Conservation (phyloP, 73 alveolate species). For the Tetrahymena elliotti region DNA sequence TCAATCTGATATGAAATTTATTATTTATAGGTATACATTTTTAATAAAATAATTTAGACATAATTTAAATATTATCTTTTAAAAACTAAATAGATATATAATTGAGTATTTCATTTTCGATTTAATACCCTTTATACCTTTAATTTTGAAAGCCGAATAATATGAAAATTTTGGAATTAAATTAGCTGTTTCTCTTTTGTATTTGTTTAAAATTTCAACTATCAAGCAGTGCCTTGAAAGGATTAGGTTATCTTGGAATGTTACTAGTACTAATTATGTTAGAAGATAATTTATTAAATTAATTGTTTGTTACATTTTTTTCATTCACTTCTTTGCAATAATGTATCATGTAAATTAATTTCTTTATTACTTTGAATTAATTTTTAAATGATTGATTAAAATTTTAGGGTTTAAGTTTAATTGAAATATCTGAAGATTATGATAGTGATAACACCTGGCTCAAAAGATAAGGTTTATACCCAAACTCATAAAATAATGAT, state of each 20-base stretch:
- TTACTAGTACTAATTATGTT: not conserved
- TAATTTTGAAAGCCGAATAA: not conserved
- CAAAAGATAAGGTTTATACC: not conserved
- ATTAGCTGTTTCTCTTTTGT: not conserved
- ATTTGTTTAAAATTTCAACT: not conserved
- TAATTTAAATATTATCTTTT: not conserved
- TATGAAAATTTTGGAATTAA: not conserved
- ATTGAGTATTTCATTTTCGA: not conserved
- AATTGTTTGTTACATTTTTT: not conserved
- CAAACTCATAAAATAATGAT: not conserved
- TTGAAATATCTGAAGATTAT: not conserved
- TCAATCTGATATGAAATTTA: not conserved
- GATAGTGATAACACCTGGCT: not conserved
- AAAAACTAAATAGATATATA: not conserved
- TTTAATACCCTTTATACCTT: not conserved
- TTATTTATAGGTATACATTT: not conserved
- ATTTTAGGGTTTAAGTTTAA: not conserved
- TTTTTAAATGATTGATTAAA: not conserved
- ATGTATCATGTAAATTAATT: not conserved
- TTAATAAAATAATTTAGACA: too few relatives aligned
- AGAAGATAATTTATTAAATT: not conserved
- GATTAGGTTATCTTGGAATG: not conserved
- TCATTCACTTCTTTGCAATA: not conserved
- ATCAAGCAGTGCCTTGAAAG: not conserved
- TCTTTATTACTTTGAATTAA: not conserved